Conservation (phyloP, 23 red algal species). For the Gracilaria gracilis region DNA sequence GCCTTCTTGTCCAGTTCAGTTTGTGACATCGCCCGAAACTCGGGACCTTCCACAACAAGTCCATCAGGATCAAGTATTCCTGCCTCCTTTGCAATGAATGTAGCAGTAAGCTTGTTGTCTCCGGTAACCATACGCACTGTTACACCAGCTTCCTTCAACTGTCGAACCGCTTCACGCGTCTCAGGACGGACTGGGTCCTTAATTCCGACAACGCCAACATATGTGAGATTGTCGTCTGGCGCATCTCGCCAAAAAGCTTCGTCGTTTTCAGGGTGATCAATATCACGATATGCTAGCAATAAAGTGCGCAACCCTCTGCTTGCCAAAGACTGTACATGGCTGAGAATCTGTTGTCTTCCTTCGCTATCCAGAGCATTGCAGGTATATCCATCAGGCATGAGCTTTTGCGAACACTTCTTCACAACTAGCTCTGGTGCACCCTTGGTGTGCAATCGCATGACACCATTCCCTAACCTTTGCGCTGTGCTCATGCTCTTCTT, state of each 20-base stretch:
- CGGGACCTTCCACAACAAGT: constrained; percentile 71
- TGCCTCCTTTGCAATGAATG: constrained; percentile 77
- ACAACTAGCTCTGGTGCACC: constrained; percentile 89
- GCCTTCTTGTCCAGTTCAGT: constrained; percentile 60
- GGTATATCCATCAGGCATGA: constrained; percentile 53
- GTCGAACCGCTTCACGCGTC: constrained; percentile 72
- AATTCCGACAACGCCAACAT: constrained; percentile 90
- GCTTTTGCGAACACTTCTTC: constrained; percentile 39
- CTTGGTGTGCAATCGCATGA: constrained; percentile 69
- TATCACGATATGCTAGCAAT: constrained; percentile 78
- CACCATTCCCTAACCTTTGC: constrained; percentile 2
- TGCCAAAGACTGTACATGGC: constrained; percentile 62
- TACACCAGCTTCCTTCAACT: constrained; percentile 89
- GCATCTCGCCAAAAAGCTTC: constrained; percentile 56
- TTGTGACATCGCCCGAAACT: constrained; percentile 74
- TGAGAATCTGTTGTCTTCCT: constrained; percentile 18
- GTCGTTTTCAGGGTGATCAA: constrained; percentile 56
- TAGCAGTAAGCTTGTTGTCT: constrained; percentile 85
- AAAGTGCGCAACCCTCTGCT: constrained; percentile 79
- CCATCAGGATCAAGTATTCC: constrained; percentile 83
- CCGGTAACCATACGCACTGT: constrained; percentile 98
- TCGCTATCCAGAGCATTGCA: constrained; percentile 29
- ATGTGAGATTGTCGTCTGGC: constrained; percentile 72
- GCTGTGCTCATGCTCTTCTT: constrained; percentile 91
- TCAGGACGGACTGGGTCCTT: constrained; percentile 92